A percentile compares a stretch with the other conserved stretches of the same genome.
Evolutionary conservation across 371 early-diverging fungal species (phyloP).

Genomic region (Lichtheimia corymbifera): DNA sequence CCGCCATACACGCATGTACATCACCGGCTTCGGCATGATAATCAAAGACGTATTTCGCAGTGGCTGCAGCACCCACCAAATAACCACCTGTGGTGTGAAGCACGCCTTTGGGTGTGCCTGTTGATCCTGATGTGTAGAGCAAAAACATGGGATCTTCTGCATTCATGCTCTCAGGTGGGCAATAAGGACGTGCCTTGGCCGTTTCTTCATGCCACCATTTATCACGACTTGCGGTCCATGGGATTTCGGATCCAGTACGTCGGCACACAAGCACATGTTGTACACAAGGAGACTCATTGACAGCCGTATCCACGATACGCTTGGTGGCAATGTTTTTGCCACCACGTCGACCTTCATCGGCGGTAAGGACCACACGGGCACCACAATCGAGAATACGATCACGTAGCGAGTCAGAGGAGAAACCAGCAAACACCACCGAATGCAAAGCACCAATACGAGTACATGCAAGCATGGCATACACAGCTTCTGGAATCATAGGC

Average conservation of each 20-base stretch:
- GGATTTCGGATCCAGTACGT: slow-evolving; percentile 79
- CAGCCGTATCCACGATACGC: slow-evolving; percentile 90
- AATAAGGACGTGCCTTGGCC: slow-evolving; percentile 73
- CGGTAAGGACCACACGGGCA: slow-evolving; percentile 82
- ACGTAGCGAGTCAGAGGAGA: slow-evolving; percentile 85
- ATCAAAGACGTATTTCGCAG: slow-evolving; percentile 93
- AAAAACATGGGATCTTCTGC: slow-evolving; percentile 97
- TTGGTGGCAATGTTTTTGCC: slow-evolving; percentile 90
- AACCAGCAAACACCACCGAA: slow-evolving; percentile 95
- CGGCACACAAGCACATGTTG: slow-evolving; percentile 87
- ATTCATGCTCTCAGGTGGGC: slow-evolving; percentile 81
- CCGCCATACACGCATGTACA: slow-evolving; percentile 80
- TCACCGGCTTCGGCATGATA: slow-evolving; percentile 71
- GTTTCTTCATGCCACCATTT: slow-evolving; percentile 90
- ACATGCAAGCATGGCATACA: slow-evolving; percentile 92
- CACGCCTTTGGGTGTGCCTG: slow-evolving; percentile 96
- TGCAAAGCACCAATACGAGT: slow-evolving; percentile 92
- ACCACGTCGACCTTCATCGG: slow-evolving; percentile 91
- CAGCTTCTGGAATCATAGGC: slow-evolving; percentile 97
- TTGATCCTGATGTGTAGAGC: slow-evolving; percentile 96
- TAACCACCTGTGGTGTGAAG: slow-evolving; percentile 96
- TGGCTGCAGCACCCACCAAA: slow-evolving; percentile 87
- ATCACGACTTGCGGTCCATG: slow-evolving; percentile 78
- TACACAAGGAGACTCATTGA: slow-evolving; percentile 57
- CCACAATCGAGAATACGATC: slow-evolving; percentile 84